phyloP scores from a whole-genome alignment of 148 eudicot genomes.

The Chenopodium quinoa region DNA sequence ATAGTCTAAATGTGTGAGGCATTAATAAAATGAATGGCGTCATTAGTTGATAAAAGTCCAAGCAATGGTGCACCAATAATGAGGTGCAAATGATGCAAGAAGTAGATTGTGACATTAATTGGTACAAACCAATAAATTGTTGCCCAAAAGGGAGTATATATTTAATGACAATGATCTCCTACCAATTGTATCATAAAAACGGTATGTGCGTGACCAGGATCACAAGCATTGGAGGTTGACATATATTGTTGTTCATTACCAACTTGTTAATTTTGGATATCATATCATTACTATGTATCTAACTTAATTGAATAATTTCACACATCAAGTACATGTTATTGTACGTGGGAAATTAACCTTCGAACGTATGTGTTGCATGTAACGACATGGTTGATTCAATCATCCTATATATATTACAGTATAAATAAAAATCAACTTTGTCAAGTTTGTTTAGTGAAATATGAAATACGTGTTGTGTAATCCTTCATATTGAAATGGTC shows the following conservation, averaged over 20 bases:
- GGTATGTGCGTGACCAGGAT: conserved; percentile 20
- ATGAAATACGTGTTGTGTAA: no score
- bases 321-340: not conserved
- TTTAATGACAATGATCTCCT: conserved; percentile 13
- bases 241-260: not conserved
- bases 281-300: not conserved
- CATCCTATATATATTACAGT: no score
- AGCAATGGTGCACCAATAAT: conserved; percentile 14
- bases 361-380: no score
- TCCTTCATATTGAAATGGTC: no score
- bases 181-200: conserved; percentile 10
- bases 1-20: not conserved
- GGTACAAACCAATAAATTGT: conserved; percentile 9
- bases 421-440: no score
- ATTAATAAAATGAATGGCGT: not conserved
- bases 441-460: no score
- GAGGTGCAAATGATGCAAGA: conserved; percentile 14
- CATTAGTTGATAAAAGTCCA: conserved; percentile 13
- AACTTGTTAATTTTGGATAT: not conserved
- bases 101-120: conserved; percentile 17
- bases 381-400: no score
- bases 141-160: conserved; percentile 7
- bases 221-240: conserved; percentile 9
- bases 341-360: no score
- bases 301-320: not conserved